Base-by-base conservation (phyloP, 371 early-diverging fungal species). In the Rhizomucor miehei region DNA sequence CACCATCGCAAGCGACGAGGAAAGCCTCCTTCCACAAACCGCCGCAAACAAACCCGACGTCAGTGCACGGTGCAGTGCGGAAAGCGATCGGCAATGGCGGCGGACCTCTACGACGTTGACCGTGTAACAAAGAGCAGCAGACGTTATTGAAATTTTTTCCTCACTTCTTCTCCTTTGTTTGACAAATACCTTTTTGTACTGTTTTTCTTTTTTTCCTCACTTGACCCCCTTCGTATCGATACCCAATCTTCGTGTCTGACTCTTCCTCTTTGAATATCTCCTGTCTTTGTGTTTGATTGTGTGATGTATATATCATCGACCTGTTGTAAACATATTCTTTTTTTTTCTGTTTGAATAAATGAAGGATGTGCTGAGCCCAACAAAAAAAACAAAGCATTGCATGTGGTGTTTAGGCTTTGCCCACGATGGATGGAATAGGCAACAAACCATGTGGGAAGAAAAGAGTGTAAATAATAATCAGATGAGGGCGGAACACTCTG, bases 1-100 rank as follows among this genome's bases (percentile, higher is more conserved):
- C 57, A 50, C 38, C 57, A 57, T 36, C 38, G 51, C 24, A 57
- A 57, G 16, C 50, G 57, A 17, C 57, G 57, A 23, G 57, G 57
- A 14, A 57, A 57, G 45, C 57, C 57, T 8, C 57, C 57, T 25
- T 51, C 52, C 23, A 34, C 46, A 6, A 53, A 29, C 29, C 29
- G 29, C 29, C 29, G 29, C 29, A 29, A 29, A 29, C 29, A 29
- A 29, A 29, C 29, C 8, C 29, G 29, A 29, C 29, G 29, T 53
- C 24, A 46, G 45, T 13, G 54, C 54, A 34, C 37, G 45, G 35
- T 45, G 54, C 37, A 53, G 36, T 16, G 45, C 40, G 49, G 47
- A 17, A 20, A 51, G 21, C 41, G 48, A 48, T 9, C 48, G 50
- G 20, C 36, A 35, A 16, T 47, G 39, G 34, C 17, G 46, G 23